Base-by-base conservation (phyloP, 2,329 filamentous ascomycete species). In the Neofusicoccum umdonicola region DNA sequence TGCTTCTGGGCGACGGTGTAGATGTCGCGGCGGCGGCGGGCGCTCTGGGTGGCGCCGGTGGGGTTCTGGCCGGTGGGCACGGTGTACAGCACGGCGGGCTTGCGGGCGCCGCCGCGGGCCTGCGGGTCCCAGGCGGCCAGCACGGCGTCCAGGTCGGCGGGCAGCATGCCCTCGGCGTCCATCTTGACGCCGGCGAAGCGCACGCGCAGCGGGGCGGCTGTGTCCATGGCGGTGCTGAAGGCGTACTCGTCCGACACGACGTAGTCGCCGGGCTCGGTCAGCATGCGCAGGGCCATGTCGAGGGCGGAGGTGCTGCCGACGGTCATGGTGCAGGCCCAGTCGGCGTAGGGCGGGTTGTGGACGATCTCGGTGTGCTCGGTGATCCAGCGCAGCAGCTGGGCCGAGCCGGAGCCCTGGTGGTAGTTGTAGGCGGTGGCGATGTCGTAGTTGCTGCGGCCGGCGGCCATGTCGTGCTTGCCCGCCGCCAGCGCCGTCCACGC, bases 351-450 rank as follows among this genome's bases (percentile, higher is more conserved):
- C 15, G 94, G 93, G 67, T 87, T 84, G 77, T 92, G 91, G 15
- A 97, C 88, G 64, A 98, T 87, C 80, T 99, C 94, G 0, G 93
- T 96, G 79, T 98, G 95, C 81, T 99, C 95, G 0, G 93, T 96
- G 58, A 98, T 84, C 80, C 91, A 98, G 66, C 95, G 88, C 67
- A 97, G 81, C 76, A 99, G 83, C 79, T 97, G 95, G 3, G 92
- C 90, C 11, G 92, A 87, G 17, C 95, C 95, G 17, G 88, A 88
- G 8, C 93, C 89, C 79, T 97, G 93, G 39, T 91, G 92, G 76
- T 99, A 99, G 80, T 99, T 98, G 75, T 97, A 88, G 1, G 90
- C 90, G 67, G 96, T 92, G 51, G 91, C 87, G 60, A 99, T 86
- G 79, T 99, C 95, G 80, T 77, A 88, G 31, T 82, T 77, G 47